Conservation (phyloP, 768 basidiomycete species). For the Naematelia aurantialba region DNA sequence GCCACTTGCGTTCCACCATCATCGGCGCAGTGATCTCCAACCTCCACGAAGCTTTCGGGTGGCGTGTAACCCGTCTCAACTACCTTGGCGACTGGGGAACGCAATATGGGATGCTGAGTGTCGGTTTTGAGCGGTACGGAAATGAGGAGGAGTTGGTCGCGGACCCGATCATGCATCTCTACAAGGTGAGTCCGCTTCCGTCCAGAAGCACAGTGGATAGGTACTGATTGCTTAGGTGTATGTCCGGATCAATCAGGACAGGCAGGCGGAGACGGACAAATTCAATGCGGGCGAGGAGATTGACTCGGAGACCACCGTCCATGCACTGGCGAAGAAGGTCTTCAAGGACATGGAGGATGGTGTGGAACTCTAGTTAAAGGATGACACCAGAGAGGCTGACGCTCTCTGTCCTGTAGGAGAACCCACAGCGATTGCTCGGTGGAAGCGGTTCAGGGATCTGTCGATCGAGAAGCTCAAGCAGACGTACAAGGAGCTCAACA, state of each 20-base stretch:
- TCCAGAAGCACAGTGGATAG: not conserved
- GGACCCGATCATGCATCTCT: constrained; percentile 91
- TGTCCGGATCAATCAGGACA: constrained; percentile 84
- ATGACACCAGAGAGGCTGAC: not conserved
- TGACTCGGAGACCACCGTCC: constrained; percentile 33
- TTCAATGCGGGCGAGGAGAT: constrained; percentile 35
- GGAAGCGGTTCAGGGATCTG: constrained; percentile 87
- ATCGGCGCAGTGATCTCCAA: constrained; percentile 93
- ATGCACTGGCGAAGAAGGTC: constrained; percentile 54
- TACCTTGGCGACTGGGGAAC: constrained; percentile 99
- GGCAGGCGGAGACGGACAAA: constrained; percentile 40
- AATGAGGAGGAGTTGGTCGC: constrained; percentile 73
- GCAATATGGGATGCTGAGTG: constrained; percentile 80
- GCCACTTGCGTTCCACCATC: constrained; percentile 94
- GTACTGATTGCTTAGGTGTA: constrained; percentile 57
- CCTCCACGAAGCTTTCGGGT: constrained; percentile 85
- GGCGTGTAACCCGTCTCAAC: constrained; percentile 86
- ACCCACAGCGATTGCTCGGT: constrained; percentile 73
- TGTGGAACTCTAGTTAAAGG: constrained; percentile 18
- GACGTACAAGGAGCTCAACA: constrained; percentile 84
- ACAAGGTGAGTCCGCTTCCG: constrained; percentile 55
- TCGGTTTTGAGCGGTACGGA: constrained; percentile 89
- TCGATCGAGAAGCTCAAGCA: constrained; percentile 84
- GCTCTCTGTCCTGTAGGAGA: constrained; percentile 55
- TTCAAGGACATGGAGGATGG: constrained; percentile 94